phyloP scores from a whole-genome alignment of 176 grass and related monocot genomes.

The Themeda triandra region DNA sequence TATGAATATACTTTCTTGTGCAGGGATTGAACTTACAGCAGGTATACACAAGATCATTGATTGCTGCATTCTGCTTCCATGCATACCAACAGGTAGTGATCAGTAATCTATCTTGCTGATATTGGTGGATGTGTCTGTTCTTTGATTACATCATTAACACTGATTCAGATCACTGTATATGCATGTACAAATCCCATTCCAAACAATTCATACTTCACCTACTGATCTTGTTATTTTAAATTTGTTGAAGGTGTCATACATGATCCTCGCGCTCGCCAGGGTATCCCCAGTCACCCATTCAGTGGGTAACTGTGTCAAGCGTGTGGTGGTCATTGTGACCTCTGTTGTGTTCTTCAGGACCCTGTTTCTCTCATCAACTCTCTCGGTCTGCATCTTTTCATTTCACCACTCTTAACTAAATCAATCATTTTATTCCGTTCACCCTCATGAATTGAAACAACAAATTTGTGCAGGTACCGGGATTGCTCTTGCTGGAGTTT shows the following conservation, averaged over 20 bases:
- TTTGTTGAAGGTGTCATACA: conserved; percentile 79
- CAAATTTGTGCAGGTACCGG: conserved; percentile 55
- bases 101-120: not conserved
- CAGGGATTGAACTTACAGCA: conserved; percentile 82
- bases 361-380: conserved; percentile 88
- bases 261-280: conserved; percentile 85
- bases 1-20: conserved; percentile 31
- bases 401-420: not conserved
- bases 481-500: conserved; percentile 75
- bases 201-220: not conserved
- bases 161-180: not conserved
- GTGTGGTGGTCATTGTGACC: conserved; percentile 88
- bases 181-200: not conserved
- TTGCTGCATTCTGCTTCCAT: conserved; percentile 90
- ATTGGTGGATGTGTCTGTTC: not conserved
- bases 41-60: conserved; percentile 64
- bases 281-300: conserved; percentile 95
- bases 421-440: not conserved
- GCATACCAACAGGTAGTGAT: conserved; percentile 86
- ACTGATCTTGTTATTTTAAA: not conserved
- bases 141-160: not conserved
- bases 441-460: not conserved
- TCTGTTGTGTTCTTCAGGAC: conserved; percentile 95
- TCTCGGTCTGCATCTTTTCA: conserved; percentile 41
- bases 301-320: conserved; percentile 93